These are phyloP conservation scores for Colletotrichum shisoi DNA, from an alignment of 2,329 filamentous ascomycete genomes.

Conservation along the genomic window DNA sequence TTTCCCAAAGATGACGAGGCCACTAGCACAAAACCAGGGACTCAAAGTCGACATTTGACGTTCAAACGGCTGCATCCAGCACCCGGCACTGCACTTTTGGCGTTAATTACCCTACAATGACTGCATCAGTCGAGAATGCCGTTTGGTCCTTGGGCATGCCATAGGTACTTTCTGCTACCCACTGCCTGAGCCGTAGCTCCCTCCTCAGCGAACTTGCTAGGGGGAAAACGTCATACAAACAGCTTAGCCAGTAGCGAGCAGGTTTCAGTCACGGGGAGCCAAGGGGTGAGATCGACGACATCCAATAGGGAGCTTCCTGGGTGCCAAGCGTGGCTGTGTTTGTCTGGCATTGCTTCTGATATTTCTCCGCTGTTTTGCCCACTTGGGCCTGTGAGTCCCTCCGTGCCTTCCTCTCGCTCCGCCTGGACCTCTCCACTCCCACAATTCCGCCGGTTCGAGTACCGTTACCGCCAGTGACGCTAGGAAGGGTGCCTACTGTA, in stretches of 20 bases:
- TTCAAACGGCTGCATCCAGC: slow-evolving; percentile 2
- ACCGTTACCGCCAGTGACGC: not conserved
- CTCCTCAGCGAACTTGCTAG: not conserved
- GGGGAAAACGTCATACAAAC: slow-evolving; percentile 32
- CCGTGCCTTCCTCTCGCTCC: not conserved
- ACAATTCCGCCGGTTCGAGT: slow-evolving; percentile 8
- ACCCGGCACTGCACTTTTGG: not conserved
- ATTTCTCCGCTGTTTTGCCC: slow-evolving; percentile 35
- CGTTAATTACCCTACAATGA: slow-evolving; percentile 5
- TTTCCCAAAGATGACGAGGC: not conserved
- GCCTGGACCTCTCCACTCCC: slow-evolving; percentile 11
- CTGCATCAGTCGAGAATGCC: not conserved
- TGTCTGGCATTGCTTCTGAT: slow-evolving; percentile 35
- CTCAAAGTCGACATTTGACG: not conserved
- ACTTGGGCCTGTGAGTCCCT: not conserved
- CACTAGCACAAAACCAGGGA: not conserved
- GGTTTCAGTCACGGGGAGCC: slow-evolving; percentile 34
- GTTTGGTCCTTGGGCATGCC: not conserved
- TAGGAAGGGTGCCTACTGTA: too few species aligned
- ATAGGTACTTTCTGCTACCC: too few species aligned
- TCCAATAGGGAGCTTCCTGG: slow-evolving; percentile 22
- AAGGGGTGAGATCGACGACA: slow-evolving; percentile 8
- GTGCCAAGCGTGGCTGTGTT: slow-evolving; percentile 39
- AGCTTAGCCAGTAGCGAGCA: slow-evolving; percentile 26
- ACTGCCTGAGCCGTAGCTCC: not conserved